Percentiles rank a stretch among this genome's conserved stretches.
Conservation (phyloP, 108 stramenopile genomes). For the Tribonema minus region DNA sequence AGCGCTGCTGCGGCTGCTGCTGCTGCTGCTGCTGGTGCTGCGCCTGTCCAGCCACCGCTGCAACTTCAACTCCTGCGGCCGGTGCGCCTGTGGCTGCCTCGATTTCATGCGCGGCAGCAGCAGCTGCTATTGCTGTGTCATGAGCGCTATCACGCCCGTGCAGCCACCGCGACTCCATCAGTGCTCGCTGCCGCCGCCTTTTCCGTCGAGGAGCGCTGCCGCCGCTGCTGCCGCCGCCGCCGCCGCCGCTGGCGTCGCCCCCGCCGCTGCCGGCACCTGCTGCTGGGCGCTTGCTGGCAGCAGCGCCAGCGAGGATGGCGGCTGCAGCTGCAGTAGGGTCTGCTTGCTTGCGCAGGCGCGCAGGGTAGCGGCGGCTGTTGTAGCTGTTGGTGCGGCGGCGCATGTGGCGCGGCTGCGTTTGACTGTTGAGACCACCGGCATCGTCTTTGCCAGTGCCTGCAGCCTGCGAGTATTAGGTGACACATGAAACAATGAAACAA, state of each 20-base stretch:
- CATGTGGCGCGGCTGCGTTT: neutral
- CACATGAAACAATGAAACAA: too few species aligned
- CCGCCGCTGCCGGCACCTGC: neutral
- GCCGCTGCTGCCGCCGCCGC: neutral
- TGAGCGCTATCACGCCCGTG: neutral
- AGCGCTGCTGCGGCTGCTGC: neutral
- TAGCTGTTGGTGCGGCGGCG: neutral
- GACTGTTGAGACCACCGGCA: neutral
- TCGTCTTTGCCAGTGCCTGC: neutral
- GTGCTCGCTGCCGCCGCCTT: neutral
- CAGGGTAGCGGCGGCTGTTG: neutral
- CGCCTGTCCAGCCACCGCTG: too few species aligned
- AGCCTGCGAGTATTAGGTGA: too few species aligned
- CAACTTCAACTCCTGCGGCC: too few species aligned
- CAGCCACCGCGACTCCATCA: neutral
- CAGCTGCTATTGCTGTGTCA: neutral
- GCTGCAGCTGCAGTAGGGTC: neutral
- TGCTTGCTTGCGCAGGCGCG: neutral
- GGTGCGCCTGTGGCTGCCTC: too few species aligned
- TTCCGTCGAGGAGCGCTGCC: too few species aligned
- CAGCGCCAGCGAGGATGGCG: neutral
- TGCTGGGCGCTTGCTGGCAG: too few species aligned
- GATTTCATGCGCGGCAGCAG: neutral
- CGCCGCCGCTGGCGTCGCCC: neutral
- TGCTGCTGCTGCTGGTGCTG: neutral